Percentiles rank a stretch among this genome's conserved stretches.
phyloP scores from a whole-genome alignment of 2,329 filamentous ascomycete genomes.

The Endocalyx cinctus region DNA sequence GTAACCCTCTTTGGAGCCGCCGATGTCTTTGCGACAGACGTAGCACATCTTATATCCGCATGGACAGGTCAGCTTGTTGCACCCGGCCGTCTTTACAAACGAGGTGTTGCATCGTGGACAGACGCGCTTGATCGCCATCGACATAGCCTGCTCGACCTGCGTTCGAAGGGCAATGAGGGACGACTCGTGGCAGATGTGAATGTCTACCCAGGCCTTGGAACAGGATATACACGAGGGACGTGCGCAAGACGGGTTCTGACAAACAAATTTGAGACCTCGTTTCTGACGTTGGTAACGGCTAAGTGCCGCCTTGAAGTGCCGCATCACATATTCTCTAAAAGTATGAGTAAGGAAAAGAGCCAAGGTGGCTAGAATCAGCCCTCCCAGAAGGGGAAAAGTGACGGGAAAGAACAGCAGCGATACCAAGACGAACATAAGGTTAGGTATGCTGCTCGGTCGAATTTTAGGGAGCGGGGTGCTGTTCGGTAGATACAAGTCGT shows the following conservation, averaged over 20 bases:
- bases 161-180: slow-evolving; percentile 77
- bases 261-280: slow-evolving; percentile 73
- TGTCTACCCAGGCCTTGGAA: slow-evolving; percentile 76
- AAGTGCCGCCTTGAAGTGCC: slow-evolving; percentile 55
- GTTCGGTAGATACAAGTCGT: slow-evolving; percentile 65
- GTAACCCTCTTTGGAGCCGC: slow-evolving; percentile 65
- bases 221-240: slow-evolving; percentile 78
- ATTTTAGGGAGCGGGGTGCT: slow-evolving; percentile 52
- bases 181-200: slow-evolving; percentile 86
- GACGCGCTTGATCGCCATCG: slow-evolving; percentile 88
- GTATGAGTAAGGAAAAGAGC: slow-evolving; percentile 38
- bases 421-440: slow-evolving; percentile 29
- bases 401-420: slow-evolving; percentile 39
- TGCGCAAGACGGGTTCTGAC: slow-evolving; percentile 63
- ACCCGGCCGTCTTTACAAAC: slow-evolving; percentile 90
- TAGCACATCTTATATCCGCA: slow-evolving; percentile 99
- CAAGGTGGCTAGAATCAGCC: slow-evolving; percentile 41
- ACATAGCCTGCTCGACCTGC: slow-evolving; percentile 88
- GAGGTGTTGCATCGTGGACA: slow-evolving; percentile 87
- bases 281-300: slow-evolving; percentile 64
- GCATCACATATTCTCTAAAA: slow-evolving; percentile 35
- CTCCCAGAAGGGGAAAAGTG: slow-evolving; percentile 50
- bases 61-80: slow-evolving; percentile 93
- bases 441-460: slow-evolving; percentile 45
- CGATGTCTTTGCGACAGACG: slow-evolving; percentile 76